phyloP scores from a whole-genome alignment of 768 basidiomycete species.

The Cyclocybe cylindracea region DNA sequence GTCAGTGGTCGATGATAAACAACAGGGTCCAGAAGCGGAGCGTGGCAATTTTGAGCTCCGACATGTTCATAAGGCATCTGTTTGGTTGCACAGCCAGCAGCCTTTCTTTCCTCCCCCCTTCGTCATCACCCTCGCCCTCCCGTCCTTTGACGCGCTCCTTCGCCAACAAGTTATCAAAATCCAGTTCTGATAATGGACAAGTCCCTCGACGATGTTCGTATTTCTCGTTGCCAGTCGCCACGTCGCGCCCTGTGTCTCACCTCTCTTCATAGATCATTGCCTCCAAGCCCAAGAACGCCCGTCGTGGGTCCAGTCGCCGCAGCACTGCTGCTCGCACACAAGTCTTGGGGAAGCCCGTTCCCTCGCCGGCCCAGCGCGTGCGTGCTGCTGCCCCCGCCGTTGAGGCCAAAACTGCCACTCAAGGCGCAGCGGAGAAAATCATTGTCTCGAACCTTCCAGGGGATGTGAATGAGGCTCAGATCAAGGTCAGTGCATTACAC shows the following conservation, averaged over 20 bases:
- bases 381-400: slow-evolving; percentile 45
- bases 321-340: slow-evolving; percentile 54
- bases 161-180: slow-evolving; percentile 7
- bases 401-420: slow-evolving; percentile 41
- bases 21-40: slow-evolving; percentile 19
- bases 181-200: slow-evolving; percentile 62
- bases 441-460: slow-evolving; percentile 92
- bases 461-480: slow-evolving; percentile 92
- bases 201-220: slow-evolving; percentile 77
- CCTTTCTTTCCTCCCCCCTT: slow-evolving; percentile 30
- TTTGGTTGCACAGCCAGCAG: slow-evolving; percentile 23
- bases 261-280: slow-evolving; percentile 60
- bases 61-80: slow-evolving; percentile 21
- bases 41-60: slow-evolving; percentile 41
- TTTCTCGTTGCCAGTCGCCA: slow-evolving; percentile 17
- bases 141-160: slow-evolving; percentile 11
- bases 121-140: slow-evolving; percentile 29
- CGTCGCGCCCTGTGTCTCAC: slow-evolving; percentile 22
- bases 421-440: slow-evolving; percentile 75
- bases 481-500: slow-evolving; percentile 67
- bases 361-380: slow-evolving; percentile 52
- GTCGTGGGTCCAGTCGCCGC: slow-evolving; percentile 32
- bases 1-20: slow-evolving; percentile 10
- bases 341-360: slow-evolving; percentile 56
- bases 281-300: slow-evolving; percentile 53